Evolutionary conservation across 345 rosid genomes (phyloP), one percentile per base, ranked within the genome.

Genomic region (Eucalyptus polyanthemos): DNA sequence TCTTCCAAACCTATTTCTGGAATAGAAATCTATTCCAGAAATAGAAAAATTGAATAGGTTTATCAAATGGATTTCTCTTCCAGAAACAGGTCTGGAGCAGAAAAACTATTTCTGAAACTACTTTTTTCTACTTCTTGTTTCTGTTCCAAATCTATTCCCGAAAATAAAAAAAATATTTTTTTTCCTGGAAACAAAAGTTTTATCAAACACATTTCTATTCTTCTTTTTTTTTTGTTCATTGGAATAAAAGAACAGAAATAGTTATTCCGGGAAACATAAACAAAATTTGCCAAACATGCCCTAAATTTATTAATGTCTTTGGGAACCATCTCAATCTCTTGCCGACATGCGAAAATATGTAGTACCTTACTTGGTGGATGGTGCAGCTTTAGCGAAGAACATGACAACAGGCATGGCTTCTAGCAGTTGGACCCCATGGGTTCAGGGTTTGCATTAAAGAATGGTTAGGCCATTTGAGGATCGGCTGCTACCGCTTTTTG

Each of bases 201-300:
- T 12, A 49, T 15, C 0, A 49, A 49, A 49, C 15, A 49, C 0
- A 0, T 49, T 12, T 49, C 0, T 49, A 49, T 49, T 49, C 49
- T 10, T 1, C 11, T 42, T 42, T 42, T 9, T 44, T 45, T 49
- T 49, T 49, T 0, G 15, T 49, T 49, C 2, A 0, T 49, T 0
- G 0, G 15, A 49, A 49, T 0, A 49, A 49, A 49, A 49, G 15
- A 49, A 49, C 0, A 49, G 0, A 49, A 49, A 49, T 49, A 49
- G 1, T 13, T 49, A 1, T 49, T 49, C 6, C 0, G 1, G 6
- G 1, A 49, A 49, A 49, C 15, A 49, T 49, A 49, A 49, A 49
- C 0, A 49, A 49, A 49, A 49, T 49, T 49, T 49, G 15, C 15
- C 50, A 49, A 49, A 12, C 15, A 49, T 0, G 50, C 15, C 50